Evolutionary conservation across 2,329 filamentous ascomycete genomes (phyloP), one percentile per base, ranked within the genome.

Genomic region (Fusarium mangiferae): DNA sequence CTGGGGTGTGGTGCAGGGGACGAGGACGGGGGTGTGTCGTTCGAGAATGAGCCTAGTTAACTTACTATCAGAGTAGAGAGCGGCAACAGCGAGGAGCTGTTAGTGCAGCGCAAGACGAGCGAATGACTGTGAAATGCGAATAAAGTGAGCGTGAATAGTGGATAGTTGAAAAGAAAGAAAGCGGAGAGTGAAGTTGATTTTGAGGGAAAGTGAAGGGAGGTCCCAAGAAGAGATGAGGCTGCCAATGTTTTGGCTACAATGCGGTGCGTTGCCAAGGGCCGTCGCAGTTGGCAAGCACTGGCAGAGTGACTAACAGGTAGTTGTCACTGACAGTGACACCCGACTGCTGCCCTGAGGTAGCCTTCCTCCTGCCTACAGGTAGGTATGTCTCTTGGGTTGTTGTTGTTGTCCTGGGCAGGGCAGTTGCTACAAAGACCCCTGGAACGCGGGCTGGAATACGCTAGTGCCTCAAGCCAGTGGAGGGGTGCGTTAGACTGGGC

Each of bases 211-310:
- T 69, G 48, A 68, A 72, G 70, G 73, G 49, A 54, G 52, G 48
- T 56, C 45, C 54, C 45, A 49, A 62, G 67, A 74, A 55, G 75
- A 77, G 74, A 73, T 78, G 77, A 78, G 72, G 76, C 71, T 78
- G 71, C 55, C 42, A 68, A 46, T 70, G 76, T 78, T 78, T 76
- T 65, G 72, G 66, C 68, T 67, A 45, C 35, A 22, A 36, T 36
- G 28, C 45, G 38, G 44, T 38, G 62, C 51, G n/a, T 64, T 70
- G 65, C 68, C 65, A 68, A 60, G 71, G 22, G 28, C 39, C 49
- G 24, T 62, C 48, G n/a, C 56, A 74, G 38, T 57, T 69, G 68
- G 60, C 63, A 61, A 42, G 68, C 72, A 74, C 67, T 63, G 71
- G 10, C 48, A 52, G 30, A 52, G 48, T 26, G 30, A 62, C 62